Conservation (phyloP, 1,139 yeast genomes). For the Meyerozyma athensensis region DNA sequence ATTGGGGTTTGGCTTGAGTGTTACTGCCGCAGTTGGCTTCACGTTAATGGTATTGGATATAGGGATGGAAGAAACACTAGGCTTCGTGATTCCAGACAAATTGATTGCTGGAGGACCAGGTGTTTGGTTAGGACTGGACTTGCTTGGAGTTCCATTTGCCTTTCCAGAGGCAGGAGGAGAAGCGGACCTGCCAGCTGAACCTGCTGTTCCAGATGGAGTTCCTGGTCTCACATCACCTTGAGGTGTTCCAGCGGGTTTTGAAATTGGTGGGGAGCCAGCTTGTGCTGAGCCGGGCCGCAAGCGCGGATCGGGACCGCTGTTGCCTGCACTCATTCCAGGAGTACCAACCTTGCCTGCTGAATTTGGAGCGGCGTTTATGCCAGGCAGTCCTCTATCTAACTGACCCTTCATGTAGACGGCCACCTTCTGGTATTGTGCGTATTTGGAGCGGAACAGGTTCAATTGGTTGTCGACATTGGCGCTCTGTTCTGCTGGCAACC, state of each 20-base stretch:
- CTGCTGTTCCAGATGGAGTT: conserved; percentile 5
- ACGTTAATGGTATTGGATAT: conserved; percentile 67
- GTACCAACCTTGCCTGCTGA: conserved; percentile 6
- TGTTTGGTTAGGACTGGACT: conserved; percentile 9
- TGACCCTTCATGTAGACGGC: conserved; percentile 38
- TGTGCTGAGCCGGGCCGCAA: neutral
- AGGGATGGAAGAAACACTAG: conserved; percentile 68
- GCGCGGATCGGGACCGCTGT: neutral
- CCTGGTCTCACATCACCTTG: conserved; percentile 5
- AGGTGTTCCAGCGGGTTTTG: neutral
- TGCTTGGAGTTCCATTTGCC: neutral
- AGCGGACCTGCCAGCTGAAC: conserved; percentile 8
- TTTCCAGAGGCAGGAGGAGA: conserved; percentile 6
- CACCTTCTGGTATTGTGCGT: conserved; percentile 33
- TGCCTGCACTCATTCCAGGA: conserved; percentile 5
- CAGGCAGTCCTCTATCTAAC: conserved; percentile 15
- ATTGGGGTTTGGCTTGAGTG: conserved; percentile 44
- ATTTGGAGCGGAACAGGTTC: conserved; percentile 30
- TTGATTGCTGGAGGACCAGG: conserved; percentile 19
- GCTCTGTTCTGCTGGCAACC: conserved; percentile 25
- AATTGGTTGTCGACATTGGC: conserved; percentile 33
- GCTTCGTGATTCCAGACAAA: conserved; percentile 51
- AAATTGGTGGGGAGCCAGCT: neutral
- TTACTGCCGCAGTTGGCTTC: conserved; percentile 57
- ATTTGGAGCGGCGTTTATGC: conserved; percentile 12